Evolutionary conservation across 371 early-diverging fungal species (phyloP).

Genomic region (Mortierella sp.): DNA sequence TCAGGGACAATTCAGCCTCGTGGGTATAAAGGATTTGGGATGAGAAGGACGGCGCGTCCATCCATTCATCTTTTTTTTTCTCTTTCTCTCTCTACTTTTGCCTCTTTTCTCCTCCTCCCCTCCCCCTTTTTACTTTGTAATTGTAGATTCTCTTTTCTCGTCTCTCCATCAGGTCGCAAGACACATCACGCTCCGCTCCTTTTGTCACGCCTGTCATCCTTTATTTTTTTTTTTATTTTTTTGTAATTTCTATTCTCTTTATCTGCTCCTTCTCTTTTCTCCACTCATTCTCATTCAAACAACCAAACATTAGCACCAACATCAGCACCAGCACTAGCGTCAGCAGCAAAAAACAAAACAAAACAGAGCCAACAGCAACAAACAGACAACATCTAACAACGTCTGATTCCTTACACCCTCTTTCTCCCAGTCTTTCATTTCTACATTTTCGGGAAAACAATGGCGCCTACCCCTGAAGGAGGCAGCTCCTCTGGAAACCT

Average conservation of each 20-base stretch:
- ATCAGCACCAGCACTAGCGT: neutral
- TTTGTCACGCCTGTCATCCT: neutral
- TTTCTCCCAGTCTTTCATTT: neutral
- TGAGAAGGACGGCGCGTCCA: neutral
- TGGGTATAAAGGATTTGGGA: neutral
- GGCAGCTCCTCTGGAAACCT: conserved; percentile 21
- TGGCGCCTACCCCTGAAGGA: conserved; percentile 31
- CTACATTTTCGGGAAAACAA: neutral
- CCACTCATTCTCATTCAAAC: neutral
- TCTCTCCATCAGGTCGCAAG: neutral
- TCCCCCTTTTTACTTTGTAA: neutral
- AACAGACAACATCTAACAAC: neutral
- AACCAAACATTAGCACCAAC: too few species aligned
- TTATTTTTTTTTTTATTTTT: neutral
- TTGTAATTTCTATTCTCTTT: neutral
- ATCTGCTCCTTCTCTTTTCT: neutral
- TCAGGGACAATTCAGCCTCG: neutral
- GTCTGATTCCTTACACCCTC: neutral
- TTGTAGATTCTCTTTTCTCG: neutral
- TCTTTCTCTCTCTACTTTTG: neutral
- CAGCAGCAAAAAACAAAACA: neutral
- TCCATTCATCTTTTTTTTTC: neutral
- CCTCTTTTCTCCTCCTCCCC: neutral
- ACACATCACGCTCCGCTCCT: conserved; percentile 3
- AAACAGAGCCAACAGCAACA: too few species aligned